Conservation (phyloP, 257 asterid genomes). For the Solanum gandarillasii region DNA sequence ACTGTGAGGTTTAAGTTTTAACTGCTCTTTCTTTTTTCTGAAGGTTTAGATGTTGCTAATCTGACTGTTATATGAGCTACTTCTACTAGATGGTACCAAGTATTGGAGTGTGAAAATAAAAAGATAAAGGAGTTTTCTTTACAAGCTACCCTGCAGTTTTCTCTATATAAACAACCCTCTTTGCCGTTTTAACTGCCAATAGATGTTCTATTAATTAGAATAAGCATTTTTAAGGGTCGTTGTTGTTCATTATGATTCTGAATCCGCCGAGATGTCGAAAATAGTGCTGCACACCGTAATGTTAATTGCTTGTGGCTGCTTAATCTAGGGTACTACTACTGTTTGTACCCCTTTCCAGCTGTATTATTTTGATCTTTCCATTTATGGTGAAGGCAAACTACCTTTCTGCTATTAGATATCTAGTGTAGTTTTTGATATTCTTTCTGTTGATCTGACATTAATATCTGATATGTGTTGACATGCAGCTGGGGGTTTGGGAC, state of each 20-base stretch:
- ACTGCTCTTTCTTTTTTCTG: not conserved
- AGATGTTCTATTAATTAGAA: not conserved
- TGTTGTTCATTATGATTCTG: not conserved
- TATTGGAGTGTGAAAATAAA: not conserved
- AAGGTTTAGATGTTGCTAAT: not conserved
- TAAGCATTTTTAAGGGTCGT: not conserved
- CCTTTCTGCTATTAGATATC: not conserved
- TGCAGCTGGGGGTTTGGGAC: constrained; percentile 98
- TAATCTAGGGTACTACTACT: not conserved
- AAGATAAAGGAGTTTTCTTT: not conserved
- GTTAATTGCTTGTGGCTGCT: not conserved
- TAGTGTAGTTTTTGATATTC: not conserved
- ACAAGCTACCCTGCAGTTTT: not conserved
- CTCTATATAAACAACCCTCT: not conserved
- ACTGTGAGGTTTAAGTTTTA: not conserved
- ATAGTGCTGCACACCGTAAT: not conserved
- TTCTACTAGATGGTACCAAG: not conserved
- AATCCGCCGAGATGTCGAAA: not conserved
- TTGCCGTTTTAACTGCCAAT: not conserved
- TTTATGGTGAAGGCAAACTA: not conserved
- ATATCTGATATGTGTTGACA: constrained; percentile 1
- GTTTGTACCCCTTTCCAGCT: not conserved
- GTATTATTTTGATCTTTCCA: not conserved
- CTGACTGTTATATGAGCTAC: not conserved
- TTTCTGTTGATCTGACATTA: constrained; percentile 1